Percentiles rank a stretch among this genome's conserved stretches.
Evolutionary conservation across 192 early-diverging fungal species (phyloP).

Genomic region (Gaertneriomyces sp.): DNA sequence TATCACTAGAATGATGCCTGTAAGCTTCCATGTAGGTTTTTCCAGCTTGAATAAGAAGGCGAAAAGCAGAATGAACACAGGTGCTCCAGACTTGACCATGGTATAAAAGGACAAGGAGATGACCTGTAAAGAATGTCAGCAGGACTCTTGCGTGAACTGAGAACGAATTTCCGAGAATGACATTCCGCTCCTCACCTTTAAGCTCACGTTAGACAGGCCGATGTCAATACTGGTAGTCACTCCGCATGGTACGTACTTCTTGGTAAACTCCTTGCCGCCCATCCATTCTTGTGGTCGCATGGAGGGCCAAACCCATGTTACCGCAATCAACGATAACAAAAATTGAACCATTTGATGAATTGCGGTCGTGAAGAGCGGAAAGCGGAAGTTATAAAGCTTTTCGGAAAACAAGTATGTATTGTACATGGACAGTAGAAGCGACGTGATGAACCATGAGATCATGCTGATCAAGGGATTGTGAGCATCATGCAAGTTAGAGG

Average conservation of each 20-base stretch:
- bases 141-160: constrained; percentile 8
- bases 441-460: constrained; percentile 69
- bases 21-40: constrained; percentile 63
- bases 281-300: constrained; percentile 61
- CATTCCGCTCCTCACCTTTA: constrained; percentile 48
- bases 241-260: constrained; percentile 80
- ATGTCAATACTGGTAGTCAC: constrained; percentile 86
- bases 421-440: constrained; percentile 77
- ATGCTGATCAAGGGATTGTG: constrained; percentile 22
- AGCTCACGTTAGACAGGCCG: constrained; percentile 80
- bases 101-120: constrained; percentile 93
- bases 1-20: constrained; percentile 74
- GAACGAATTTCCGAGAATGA: neutral
- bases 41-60: constrained; percentile 88
- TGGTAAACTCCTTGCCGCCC: constrained; percentile 52
- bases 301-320: constrained; percentile 55
- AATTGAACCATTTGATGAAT: constrained; percentile 87
- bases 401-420: constrained; percentile 93
- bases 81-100: constrained; percentile 57
- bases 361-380: constrained; percentile 81
- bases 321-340: constrained; percentile 42
- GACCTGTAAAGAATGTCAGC: constrained; percentile 37
- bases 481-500: neutral
- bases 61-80: constrained; percentile 74
- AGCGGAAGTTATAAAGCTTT: constrained; percentile 75